Evolutionary conservation across 805 yeast species (phyloP).

Genomic region (Saturnispora hagleri): DNA sequence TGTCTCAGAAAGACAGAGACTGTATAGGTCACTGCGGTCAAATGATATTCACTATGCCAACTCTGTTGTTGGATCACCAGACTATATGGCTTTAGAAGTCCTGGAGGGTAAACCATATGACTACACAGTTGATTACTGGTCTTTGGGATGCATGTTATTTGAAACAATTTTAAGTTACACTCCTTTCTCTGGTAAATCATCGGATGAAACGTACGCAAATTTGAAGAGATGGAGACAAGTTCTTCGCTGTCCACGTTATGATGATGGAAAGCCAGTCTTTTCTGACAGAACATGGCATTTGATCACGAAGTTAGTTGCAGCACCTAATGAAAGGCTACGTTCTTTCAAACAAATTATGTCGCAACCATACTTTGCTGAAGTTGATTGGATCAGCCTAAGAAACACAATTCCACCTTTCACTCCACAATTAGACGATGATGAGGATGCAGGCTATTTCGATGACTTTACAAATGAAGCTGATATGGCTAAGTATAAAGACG

Average conservation of each 20-base stretch:
- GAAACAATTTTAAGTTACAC: conserved; percentile 96
- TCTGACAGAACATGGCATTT: conserved; percentile 95
- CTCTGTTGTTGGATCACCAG: conserved; percentile 97
- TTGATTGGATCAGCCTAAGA: conserved; percentile 68
- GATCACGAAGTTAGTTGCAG: conserved; percentile 68
- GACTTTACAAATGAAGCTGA: conserved; percentile 94
- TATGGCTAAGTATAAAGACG: conserved; percentile 97
- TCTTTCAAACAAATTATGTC: conserved; percentile 73
- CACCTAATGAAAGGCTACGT: conserved; percentile 65
- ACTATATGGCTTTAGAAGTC: conserved; percentile 97
- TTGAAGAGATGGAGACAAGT: conserved; percentile 88
- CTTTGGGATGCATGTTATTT: conserved; percentile 92
- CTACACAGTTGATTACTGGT: conserved; percentile 97
- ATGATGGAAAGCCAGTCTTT: conserved; percentile 84
- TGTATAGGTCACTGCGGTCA: conserved; percentile 72
- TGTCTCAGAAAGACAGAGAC: conserved; percentile 76
- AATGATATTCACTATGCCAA: conserved; percentile 82
- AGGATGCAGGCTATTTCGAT: conserved; percentile 97
- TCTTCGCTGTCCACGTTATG: conserved; percentile 81
- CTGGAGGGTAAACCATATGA: conserved; percentile 90
- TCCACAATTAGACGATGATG: conserved; percentile 93
- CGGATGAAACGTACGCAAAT: conserved; percentile 92
- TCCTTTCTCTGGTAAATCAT: conserved; percentile 88
- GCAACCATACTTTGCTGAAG: conserved; percentile 76
- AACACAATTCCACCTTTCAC: conserved; percentile 82